These are phyloP conservation scores for Rubus parviflorus DNA, from an alignment of 306 rosid species.

Conservation along the genomic window DNA sequence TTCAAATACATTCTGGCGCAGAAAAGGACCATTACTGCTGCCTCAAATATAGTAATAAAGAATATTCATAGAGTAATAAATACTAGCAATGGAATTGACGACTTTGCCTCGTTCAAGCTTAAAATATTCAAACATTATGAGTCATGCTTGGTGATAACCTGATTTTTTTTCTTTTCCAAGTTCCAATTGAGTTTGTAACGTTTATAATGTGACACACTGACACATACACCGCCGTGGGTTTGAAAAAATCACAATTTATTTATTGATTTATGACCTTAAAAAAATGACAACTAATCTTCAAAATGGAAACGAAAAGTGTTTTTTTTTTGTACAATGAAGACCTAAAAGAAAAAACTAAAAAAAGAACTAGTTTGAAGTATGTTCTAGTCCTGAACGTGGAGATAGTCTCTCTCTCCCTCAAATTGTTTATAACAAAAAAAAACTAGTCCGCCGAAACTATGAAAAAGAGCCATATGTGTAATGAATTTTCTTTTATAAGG, in stretches of 20 bases:
- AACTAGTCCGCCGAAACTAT: too few species aligned
- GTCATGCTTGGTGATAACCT: not conserved
- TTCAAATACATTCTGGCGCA: not conserved
- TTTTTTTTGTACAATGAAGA: too few species aligned
- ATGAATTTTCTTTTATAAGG: too few species aligned
- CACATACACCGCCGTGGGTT: not conserved
- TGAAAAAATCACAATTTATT: not conserved
- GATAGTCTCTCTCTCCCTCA: too few species aligned
- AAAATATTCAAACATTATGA: not conserved
- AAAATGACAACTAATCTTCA: too few species aligned
- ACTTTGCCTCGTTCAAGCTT: not conserved
- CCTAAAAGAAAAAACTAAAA: too few species aligned
- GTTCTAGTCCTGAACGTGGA: too few species aligned
- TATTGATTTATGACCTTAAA: too few species aligned
- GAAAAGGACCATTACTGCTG: not conserved
- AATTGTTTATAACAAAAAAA: too few species aligned
- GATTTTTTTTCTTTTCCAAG: not conserved
- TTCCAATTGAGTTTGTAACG: not conserved
- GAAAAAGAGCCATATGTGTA: too few species aligned
- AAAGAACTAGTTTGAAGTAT: too few species aligned
- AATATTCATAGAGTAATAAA: not conserved
- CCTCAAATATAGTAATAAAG: not conserved
- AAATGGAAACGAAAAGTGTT: too few species aligned
- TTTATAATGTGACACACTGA: not conserved
- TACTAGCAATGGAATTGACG: not conserved